These are phyloP conservation scores for Chalaropsis thielavioides DNA, from an alignment of 2,329 filamentous ascomycete species.

Conservation along the genomic window DNA sequence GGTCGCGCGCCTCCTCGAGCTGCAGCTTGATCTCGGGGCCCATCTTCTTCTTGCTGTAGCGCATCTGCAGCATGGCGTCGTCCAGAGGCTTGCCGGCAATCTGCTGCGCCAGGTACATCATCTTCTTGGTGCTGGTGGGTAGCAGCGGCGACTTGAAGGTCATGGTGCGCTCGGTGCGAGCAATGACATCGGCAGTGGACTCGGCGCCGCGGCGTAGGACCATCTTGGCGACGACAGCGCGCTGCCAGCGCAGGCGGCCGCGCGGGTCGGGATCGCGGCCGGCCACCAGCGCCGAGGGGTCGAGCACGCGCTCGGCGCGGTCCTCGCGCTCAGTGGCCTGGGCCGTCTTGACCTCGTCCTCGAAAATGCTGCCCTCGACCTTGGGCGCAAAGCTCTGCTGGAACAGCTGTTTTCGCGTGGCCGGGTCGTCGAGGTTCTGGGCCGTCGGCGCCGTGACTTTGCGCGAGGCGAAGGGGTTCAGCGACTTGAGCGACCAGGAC, in stretches of 20 bases:
- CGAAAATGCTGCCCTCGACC: slow-evolving; percentile 46
- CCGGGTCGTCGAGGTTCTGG: slow-evolving; percentile 30
- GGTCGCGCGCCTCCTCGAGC: slow-evolving; percentile 65
- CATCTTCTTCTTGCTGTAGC: slow-evolving; percentile 86
- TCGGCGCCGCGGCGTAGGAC: slow-evolving; percentile 41
- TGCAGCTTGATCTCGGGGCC: slow-evolving; percentile 66
- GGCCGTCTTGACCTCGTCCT: slow-evolving; percentile 36
- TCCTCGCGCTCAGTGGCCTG: slow-evolving; percentile 26
- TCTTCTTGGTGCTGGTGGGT: slow-evolving; percentile 82
- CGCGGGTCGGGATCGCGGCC: slow-evolving; percentile 61
- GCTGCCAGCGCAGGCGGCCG: slow-evolving; percentile 59
- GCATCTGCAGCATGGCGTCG: slow-evolving; percentile 88
- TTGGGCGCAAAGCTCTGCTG: slow-evolving; percentile 29
- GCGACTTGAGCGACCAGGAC: slow-evolving; percentile 30
- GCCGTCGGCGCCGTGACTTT: slow-evolving; percentile 22
- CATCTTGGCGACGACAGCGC: slow-evolving; percentile 68
- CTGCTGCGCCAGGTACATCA: slow-evolving; percentile 71
- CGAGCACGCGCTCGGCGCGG: slow-evolving; percentile 18
- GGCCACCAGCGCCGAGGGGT: slow-evolving; percentile 16
- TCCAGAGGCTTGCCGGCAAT: slow-evolving; percentile 88
- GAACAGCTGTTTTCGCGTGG: slow-evolving; percentile 30
- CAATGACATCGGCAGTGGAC: slow-evolving; percentile 50
- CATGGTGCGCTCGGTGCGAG: slow-evolving; percentile 44
- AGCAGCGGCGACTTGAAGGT: slow-evolving; percentile 52
- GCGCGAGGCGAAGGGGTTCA: slow-evolving; percentile 22